Base-by-base conservation (phyloP, 129 eudicot species). In the Chrysanthemum lavandulifolium region DNA sequence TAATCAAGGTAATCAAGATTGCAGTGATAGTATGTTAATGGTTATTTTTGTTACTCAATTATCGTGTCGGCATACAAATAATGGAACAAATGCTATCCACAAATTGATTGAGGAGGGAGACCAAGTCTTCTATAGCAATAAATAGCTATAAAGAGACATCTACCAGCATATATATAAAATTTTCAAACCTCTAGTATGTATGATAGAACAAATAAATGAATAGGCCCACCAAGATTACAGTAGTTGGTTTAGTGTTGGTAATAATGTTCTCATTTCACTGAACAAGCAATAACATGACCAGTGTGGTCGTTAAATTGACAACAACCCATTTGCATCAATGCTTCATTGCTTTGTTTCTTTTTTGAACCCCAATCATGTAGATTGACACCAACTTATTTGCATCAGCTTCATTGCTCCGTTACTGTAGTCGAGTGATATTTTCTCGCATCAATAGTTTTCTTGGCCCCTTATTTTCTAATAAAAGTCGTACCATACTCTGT, bases 271-370 rank as follows among this genome's bases (percentile, higher is more conserved):
- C 6, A 80, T 77, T 8, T 63, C 47, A 79, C 81, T 81, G n/a
- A 1, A 10, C 4, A 76, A 10, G 3, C 1, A 23, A 23, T 23
- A 23, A 23, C 25, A 23, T 23, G 84, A 72, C 80, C 66, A 2
- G 81, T 81, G 25, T 3, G 31, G 52, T 73, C 15, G 74, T 68
- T 29, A 63, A 75, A 0, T 0, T 6, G 60, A 86, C 73, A 0
- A 80, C 80, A 2, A 9, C n/a, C 87, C 87, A 83, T 69, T 33
- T 55, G 75, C 91, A 83, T 12, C 91, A 81, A 27, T 5, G 4
- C 25, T 23, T 23, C 25, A 23, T 23, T 78, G 74, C 7, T 2
- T 55, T 9, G 65, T 58, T 10, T 78, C 21, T 45, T 67, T 73
- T 61, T 66, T 51, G 29, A 43, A 10, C 75, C 73, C 88, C 83